Base-by-base conservation (phyloP, 2,329 filamentous ascomycete species). In the Claviceps paspali region DNA sequence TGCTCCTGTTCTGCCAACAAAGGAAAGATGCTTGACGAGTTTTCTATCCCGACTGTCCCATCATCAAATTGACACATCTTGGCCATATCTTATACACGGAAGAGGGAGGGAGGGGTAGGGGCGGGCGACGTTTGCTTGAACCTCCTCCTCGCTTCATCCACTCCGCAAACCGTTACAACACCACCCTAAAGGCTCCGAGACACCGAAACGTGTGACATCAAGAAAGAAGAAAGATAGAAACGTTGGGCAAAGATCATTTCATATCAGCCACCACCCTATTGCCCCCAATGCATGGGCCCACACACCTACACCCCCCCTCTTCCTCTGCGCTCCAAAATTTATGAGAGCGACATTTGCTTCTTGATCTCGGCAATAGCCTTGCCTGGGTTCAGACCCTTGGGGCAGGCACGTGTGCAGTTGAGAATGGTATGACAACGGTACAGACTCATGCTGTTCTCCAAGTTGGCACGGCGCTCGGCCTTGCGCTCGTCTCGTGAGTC, bases 351-450 rank as follows among this genome's bases (percentile, higher is more conserved):
- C 82, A 96, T 81, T 66, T 79, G 75, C 82, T 95, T 95, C 82
- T 96, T 96, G 62, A 95, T 94, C 71, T 95, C 82, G 37, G 87
- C 87, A 65, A 98, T 93, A 14, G 91, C 91, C 57, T 84, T 71
- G 47, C 84, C 91, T 15, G 91, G 91, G 70, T 98, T 98, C 51
- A 98, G 65, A 32, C 91, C 91, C 83, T 98, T 98, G 57, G 91
- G 91, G 64, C 91, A 98, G 39, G 88, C 94, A 62, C 85, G 73
- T 49, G 87, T 88, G 77, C 88, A 98, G 75, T 98, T 98, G 52
- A 98, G 76, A 58, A 98, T 98, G 46, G 91, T 98, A 72, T 98
- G 91, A 73, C 91, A 98, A 55, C 91, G 76, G 74, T 98, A 98
- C 62, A 98, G 61, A 64, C 82, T 92, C 91, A 98, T 98, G 58